Percentiles rank a stretch among this genome's conserved stretches.
These are phyloP conservation scores for Stropharia rugosoannulata DNA, from an alignment of 768 basidiomycete genomes.

Conservation along the genomic window DNA sequence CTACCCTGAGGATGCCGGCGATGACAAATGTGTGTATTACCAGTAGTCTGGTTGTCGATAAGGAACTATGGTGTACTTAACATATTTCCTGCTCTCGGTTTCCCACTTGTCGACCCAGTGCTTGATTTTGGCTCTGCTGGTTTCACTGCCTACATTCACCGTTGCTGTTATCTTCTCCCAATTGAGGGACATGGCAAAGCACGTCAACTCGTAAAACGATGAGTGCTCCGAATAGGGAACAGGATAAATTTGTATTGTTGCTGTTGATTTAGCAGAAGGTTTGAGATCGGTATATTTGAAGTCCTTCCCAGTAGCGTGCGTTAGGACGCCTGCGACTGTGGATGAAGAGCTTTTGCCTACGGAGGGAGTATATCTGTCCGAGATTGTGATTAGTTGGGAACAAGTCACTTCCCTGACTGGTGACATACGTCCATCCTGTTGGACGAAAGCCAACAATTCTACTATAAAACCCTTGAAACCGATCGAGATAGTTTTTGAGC, in stretches of 20 bases:
- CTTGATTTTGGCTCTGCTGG: constrained; percentile 79
- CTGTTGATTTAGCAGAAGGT: constrained; percentile 69
- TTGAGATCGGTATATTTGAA: constrained; percentile 73
- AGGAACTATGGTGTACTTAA: constrained; percentile 34
- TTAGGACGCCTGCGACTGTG: constrained; percentile 67
- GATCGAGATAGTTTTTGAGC: constrained; percentile 73
- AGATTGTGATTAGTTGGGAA: not conserved
- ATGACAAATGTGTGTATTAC: constrained; percentile 23
- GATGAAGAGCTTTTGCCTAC: constrained; percentile 62
- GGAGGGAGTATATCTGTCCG: constrained; percentile 62
- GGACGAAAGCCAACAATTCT: constrained; percentile 84
- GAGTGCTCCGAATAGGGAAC: constrained; percentile 96
- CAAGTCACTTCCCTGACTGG: constrained; percentile 1
- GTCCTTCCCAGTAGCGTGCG: constrained; percentile 53
- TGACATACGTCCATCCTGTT: constrained; percentile 93
- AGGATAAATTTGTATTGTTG: constrained; percentile 71
- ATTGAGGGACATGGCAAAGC: constrained; percentile 86
- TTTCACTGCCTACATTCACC: constrained; percentile 80
- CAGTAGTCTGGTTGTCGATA: constrained; percentile 49
- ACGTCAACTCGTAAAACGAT: constrained; percentile 93
- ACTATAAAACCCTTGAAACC: constrained; percentile 69
- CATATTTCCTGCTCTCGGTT: constrained; percentile 65
- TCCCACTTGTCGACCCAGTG: constrained; percentile 92
- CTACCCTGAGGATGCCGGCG: constrained; percentile 3
- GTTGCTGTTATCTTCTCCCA: constrained; percentile 94